Evolutionary conservation across 345 rosid genomes (phyloP), one percentile per base, ranked within the genome.

Genomic region (Draba incana): DNA sequence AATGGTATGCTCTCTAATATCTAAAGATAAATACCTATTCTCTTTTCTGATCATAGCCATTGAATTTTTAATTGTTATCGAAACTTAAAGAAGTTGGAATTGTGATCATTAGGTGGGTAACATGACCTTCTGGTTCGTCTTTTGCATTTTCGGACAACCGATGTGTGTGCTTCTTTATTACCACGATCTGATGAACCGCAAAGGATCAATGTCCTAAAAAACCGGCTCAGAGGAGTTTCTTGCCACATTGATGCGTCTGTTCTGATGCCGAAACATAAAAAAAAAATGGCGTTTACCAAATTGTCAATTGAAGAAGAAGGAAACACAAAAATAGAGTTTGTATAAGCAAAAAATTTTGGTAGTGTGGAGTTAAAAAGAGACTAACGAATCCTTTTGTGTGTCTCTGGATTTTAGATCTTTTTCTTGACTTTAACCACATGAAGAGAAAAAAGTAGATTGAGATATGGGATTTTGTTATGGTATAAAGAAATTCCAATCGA

Each of bases 121-220:
- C 64, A 89, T 95, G 94, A 75, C 89, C 54, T 95, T 95, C 85
- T 95, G 99, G 99, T 85, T 84, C 78, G 55, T 79, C 35, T 95
- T 95, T 81, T 82, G 97, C 89, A 95, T 95, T 41, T 80, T 95
- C 49, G 99, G 99, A 35, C 99, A 95, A 73, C 99, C 99, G 0
- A 95, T 90, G 98, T 88, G 94, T 62, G 80, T 86, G 48, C 98
- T 95, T 65, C 80, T 95, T 33, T 95, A 92, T 65, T 95, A 95
- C 68, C 99, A 95, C 9, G 99, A 95, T 79, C 63, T 86, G 81
- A 89, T 95, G 97, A 95, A 95, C 70, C 90, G 96, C 41, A 86
- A 80, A 51, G 89, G 82, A 71, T 52, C 59, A 7, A 57, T 65
- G 59, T 27, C 78, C 24, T 66, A 9, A 14, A 51, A 6, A 24